A percentile compares a stretch with the other conserved stretches of the same genome.
Conservation (phyloP, 2,329 filamentous ascomycete genomes). For the Zelopaecilomyces penicillatus region DNA sequence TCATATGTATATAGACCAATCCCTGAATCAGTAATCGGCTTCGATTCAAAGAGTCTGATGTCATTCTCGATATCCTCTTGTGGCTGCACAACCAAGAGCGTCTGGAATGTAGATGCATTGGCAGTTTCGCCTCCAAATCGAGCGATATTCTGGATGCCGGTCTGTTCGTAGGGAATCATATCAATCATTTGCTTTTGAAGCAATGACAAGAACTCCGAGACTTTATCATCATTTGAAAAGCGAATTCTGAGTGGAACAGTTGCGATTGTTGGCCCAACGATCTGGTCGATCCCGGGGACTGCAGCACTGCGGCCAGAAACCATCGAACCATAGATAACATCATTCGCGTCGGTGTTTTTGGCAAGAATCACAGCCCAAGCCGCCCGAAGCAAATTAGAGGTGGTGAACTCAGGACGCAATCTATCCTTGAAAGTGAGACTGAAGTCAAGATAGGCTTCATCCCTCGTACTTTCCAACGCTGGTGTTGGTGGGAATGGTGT, state of each 20-base stretch:
- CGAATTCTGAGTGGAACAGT: background rate
- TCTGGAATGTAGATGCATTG: background rate
- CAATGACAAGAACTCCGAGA: background rate
- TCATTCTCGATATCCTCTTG: background rate
- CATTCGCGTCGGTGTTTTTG: background rate
- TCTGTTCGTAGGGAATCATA: background rate
- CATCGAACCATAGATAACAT: background rate
- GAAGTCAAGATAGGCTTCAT: background rate
- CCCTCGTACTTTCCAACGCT: background rate
- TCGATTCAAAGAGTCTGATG: no score
- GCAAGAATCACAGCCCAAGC: background rate
- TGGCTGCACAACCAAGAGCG: background rate
- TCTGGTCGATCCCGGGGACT: background rate
- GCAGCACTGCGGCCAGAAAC: background rate
- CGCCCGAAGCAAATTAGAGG: background rate
- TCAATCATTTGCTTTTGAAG: background rate
- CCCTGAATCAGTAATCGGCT: no score
- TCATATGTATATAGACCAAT: no score
- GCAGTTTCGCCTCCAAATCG: no score
- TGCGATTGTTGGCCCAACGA: background rate
- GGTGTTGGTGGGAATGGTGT: background rate
- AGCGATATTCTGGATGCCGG: background rate
- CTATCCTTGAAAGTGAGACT: background rate
- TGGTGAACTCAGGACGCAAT: background rate
- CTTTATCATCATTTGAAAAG: background rate